A percentile compares a stretch with the other conserved stretches of the same genome.
phyloP scores from a whole-genome alignment of 106 monocot species.

The Dendrobium nobile region DNA sequence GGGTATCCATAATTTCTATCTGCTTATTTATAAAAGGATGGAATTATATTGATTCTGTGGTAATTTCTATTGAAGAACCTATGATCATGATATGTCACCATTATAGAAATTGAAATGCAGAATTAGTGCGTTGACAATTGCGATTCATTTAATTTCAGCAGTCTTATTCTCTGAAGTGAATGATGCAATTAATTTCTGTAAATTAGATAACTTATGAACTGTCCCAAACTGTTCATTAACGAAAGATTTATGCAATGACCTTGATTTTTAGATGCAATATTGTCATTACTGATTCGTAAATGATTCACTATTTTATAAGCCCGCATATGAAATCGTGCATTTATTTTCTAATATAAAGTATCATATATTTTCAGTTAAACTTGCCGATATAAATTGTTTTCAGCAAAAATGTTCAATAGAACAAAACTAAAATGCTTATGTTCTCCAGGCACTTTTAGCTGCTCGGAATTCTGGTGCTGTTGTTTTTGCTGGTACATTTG shows the following conservation, averaged over 20 bases:
- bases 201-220: neutral
- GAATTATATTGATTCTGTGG: too few species aligned
- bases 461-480: conserved; percentile 78
- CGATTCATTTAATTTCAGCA: too few species aligned
- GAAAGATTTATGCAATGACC: neutral
- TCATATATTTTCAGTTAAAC: neutral
- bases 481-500: conserved; percentile 87
- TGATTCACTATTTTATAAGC: neutral
- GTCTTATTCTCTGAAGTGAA: neutral
- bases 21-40: too few species aligned
- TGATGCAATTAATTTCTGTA: neutral
- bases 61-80: too few species aligned
- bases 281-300: neutral
- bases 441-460: conserved; percentile 88
- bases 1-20: too few species aligned
- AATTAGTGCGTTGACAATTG: too few species aligned
- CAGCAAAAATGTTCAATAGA: neutral
- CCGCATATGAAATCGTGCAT: neutral
- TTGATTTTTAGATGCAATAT: neutral
- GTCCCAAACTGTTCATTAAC: neutral
- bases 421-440: conserved; percentile 5
- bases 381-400: neutral
- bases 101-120: too few species aligned
- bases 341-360: neutral
- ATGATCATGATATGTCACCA: too few species aligned